Evolutionary conservation across 805 yeast species (phyloP).

Genomic region (Saccharomycopsis vini): DNA sequence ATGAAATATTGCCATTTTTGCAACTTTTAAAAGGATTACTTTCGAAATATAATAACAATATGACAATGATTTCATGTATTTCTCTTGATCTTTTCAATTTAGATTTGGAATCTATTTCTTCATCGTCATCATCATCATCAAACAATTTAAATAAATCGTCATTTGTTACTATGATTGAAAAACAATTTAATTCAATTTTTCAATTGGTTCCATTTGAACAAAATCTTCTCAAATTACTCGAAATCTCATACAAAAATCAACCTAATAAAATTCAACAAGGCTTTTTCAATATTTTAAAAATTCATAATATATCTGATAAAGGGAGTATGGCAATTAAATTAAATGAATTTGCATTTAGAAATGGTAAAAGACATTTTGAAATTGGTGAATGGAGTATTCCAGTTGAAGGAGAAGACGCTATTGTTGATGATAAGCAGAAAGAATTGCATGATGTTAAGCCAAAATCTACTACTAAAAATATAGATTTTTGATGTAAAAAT

Average conservation of each 20-base stretch:
- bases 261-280: constrained; percentile 82
- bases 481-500: constrained; percentile 17
- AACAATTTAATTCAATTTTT: constrained; percentile 54
- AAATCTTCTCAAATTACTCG: constrained; percentile 55
- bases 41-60: constrained; percentile 35
- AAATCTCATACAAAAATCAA: constrained; percentile 58
- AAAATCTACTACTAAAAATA: constrained; percentile 5
- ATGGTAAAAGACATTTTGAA: constrained; percentile 75
- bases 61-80: constrained; percentile 46
- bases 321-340: constrained; percentile 72
- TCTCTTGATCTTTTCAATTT: constrained; percentile 58
- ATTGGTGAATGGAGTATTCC: constrained; percentile 97
- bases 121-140: not conserved
- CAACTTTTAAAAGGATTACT: constrained; percentile 49
- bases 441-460: constrained; percentile 1
- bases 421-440: constrained; percentile 21
- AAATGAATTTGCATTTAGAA: constrained; percentile 79
- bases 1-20: constrained; percentile 49
- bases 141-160: constrained; percentile 26
- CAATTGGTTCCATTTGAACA: constrained; percentile 78
- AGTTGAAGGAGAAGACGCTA: constrained; percentile 80
- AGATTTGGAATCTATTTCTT: not conserved
- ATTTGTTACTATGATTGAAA: constrained; percentile 46
- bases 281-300: constrained; percentile 60
- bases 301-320: constrained; percentile 62